Evolutionary conservation across 1,139 yeast genomes (phyloP), one percentile per base, ranked within the genome.

Genomic region (Pneumocystis canis): DNA sequence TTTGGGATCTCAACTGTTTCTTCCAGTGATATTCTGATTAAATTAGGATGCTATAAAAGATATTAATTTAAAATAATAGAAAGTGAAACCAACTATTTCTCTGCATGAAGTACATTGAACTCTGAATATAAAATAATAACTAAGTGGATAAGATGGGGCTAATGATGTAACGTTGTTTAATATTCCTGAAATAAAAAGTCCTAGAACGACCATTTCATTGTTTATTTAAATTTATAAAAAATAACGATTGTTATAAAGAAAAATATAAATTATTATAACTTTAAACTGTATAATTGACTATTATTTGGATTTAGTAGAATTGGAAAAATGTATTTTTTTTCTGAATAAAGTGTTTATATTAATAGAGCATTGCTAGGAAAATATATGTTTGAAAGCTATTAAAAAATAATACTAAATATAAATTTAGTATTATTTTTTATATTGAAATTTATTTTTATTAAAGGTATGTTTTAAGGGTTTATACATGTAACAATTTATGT

Each of bases 51-150:
- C 54, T 47, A 47, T 47, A n/a, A 47, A 47, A 25, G 6, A 9
- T 47, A 25, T 47, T 47, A 47, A 47, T 47, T 20, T 25, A 47
- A n/a, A 11, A 25, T 14, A 47, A 14, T 47, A 9, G 25, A 37
- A 47, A 20, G 7, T 25, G 14, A 25, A 25, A 28, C n/a, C 25
- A 14, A 47, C 54, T 11, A 73, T 74, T 66, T 88, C 95, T 68
- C 90, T 81, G 74, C 98, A 92, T 59, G 81, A 80, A 2, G 87
- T 84, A 73, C 98, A 90, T 69, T 73, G 69, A 20, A 68, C 65
- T 35, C 62, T 63, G 61, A 67, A 67, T 11, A 67, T 62, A 60
- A 66, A 66, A 33, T 60, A 47, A 62, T 66, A 66, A 1, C 65
- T 65, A 2, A 33, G n/a, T 56, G 59, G 41, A 69, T 90, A 96